phyloP scores from a whole-genome alignment of 257 asterid genomes.

The Solanum sejunctum region DNA sequence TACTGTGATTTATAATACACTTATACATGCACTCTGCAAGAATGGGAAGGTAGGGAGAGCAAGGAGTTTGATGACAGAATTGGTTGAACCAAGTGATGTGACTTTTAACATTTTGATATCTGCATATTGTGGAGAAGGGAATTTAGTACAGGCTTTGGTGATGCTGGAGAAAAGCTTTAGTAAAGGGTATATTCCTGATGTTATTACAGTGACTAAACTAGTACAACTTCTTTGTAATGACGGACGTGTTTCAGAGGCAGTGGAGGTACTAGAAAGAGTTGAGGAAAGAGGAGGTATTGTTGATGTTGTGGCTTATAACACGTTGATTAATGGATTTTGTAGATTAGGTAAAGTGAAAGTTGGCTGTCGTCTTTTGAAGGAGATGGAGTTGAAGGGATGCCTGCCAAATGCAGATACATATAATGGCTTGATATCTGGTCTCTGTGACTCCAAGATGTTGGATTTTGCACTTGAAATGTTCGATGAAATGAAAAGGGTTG shows the following conservation, averaged over 20 bases:
- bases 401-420: slow-evolving; percentile 65
- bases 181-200: slow-evolving; percentile 58
- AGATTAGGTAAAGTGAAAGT: slow-evolving; percentile 44
- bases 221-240: slow-evolving; percentile 39
- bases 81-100: slow-evolving; percentile 51
- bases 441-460: slow-evolving; percentile 43
- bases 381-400: slow-evolving; percentile 87
- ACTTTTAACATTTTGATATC: slow-evolving; percentile 70
- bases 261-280: slow-evolving; percentile 56
- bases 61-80: slow-evolving; percentile 64
- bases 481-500: slow-evolving; percentile 64
- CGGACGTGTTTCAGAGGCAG: slow-evolving; percentile 57
- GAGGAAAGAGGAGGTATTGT: slow-evolving; percentile 57
- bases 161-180: slow-evolving; percentile 66
- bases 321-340: slow-evolving; percentile 61
- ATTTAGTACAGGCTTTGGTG: slow-evolving; percentile 62
- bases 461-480: slow-evolving; percentile 72
- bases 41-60: slow-evolving; percentile 80
- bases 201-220: slow-evolving; percentile 54
- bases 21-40: slow-evolving; percentile 71
- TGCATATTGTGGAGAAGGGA: slow-evolving; percentile 59
- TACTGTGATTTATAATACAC: slow-evolving; percentile 62
- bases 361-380: slow-evolving; percentile 37
- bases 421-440: slow-evolving; percentile 54
- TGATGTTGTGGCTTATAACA: slow-evolving; percentile 68